Conservation (phyloP, 1,139 yeast genomes). For the Debaryomyces psychrophilus region DNA sequence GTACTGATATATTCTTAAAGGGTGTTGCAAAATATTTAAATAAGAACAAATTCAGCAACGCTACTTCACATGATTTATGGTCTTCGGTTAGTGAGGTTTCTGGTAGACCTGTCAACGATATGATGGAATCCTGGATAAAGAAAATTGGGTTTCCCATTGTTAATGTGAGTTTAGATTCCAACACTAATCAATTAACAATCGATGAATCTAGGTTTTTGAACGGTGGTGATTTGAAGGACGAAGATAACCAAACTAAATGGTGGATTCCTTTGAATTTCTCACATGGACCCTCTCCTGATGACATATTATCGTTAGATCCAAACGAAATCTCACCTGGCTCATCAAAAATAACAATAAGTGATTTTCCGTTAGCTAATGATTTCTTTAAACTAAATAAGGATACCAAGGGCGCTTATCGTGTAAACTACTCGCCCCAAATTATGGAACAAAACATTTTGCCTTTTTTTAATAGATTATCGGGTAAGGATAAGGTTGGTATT, state of each 20-base stretch:
- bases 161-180: slow-evolving; percentile 47
- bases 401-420: slow-evolving; percentile 68
- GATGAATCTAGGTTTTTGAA: slow-evolving; percentile 76
- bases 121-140: slow-evolving; percentile 84
- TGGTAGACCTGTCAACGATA: slow-evolving; percentile 69
- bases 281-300: slow-evolving; percentile 23
- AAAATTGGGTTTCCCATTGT: slow-evolving; percentile 85
- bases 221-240: slow-evolving; percentile 76
- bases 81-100: slow-evolving; percentile 69
- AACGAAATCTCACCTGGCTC: slow-evolving; percentile 25
- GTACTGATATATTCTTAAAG: slow-evolving; percentile 63
- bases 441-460: slow-evolving; percentile 48
- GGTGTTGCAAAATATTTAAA: slow-evolving; percentile 76
- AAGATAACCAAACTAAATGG: slow-evolving; percentile 73
- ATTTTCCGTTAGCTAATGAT: slow-evolving; percentile 24
- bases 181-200: slow-evolving; percentile 49
- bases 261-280: slow-evolving; percentile 69
- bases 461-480: slow-evolving; percentile 47
- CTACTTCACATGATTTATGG: slow-evolving; percentile 83
- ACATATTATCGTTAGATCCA: neutral
- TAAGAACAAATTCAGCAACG: slow-evolving; percentile 73
- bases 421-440: slow-evolving; percentile 57
- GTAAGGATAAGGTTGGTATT: slow-evolving; percentile 67
- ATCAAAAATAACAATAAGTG: slow-evolving; percentile 25
- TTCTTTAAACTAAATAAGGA: slow-evolving; percentile 66